Base-by-base conservation (phyloP, 768 basidiomycete species). In the Neoboletus subvelutipes region DNA sequence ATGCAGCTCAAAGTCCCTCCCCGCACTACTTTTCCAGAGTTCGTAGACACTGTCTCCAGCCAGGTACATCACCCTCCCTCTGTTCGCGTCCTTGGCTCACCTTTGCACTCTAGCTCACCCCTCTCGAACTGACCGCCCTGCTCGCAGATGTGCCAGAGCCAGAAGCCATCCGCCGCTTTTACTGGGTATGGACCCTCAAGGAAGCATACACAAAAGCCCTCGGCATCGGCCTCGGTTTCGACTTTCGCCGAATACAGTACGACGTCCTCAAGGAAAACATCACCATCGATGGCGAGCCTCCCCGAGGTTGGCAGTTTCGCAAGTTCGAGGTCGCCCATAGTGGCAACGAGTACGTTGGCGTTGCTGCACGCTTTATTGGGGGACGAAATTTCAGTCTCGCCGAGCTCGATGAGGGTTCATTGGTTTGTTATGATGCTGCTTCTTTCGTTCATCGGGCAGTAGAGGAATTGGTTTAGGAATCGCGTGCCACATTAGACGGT, bases 201-300 rank as follows among this genome's bases (percentile, higher is more conserved):
- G 92, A 95, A 70, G 92, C 93, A 4, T 94, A 93, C 70, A 92
- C 90, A 7, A 95, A 94, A 73, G 90, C 91, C 3, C 78, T 94
- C 34, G 93, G 93, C 1, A 67, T 88, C 34, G 92, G 92, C 0
- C 80, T 94, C 15, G 87, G 90, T 2, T 92, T 92, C 66, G 88
- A 93, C 63, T 89, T 93, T 72, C 77, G 76, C 24, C 82, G 90
- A 22, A 81, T 94, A 57, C 84, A 91, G 67, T 92, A 85, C 70
- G 79, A 90, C 65, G 76, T 85, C 10, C 67, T 67, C 22, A 64
- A 75, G 29, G 79, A 82, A 55, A 57, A 71, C 7, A 75, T 92
- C 28, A 77, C 75, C 26, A 79, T 92, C 34, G 90, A 92, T 60
- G 84, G 83, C 0, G 59, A 72, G 43, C 64, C 72, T 6, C 81